Evolutionary conservation across 2,329 filamentous ascomycete genomes (phyloP), one percentile per base, ranked within the genome.

Genomic region (Microsporum canis): DNA sequence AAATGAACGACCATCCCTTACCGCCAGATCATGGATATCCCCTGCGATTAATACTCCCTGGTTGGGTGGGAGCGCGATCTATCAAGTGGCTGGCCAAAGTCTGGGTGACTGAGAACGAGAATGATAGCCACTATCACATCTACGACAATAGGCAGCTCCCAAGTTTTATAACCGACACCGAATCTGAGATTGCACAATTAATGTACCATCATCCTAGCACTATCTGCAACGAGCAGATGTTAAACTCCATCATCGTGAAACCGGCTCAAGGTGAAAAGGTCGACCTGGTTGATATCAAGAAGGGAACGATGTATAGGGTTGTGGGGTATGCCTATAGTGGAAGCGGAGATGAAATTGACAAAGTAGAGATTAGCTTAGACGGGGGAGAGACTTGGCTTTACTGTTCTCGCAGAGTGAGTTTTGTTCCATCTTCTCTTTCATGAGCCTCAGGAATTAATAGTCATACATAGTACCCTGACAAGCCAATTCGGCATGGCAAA

Each of bases 61-160:
- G 76, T 7, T 76, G 71, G 56, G 71, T 77, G 5, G 76, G 76
- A 1, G 76, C 71, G 8, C 64, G 75, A 45, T 71, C 69, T 33
- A 71, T 78, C 1, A 78, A 78, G 63, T 78, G 76, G 76, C 65
- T 78, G 33, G 66, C 67, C 33, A 72, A 65, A 45, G 70, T 77
- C 47, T 77, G 74, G 75, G 65, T 75, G 33, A 70, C 69, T 1
- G 73, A 78, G 14, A 58, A 71, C 4, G 75, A 77, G 60, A 78
- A 76, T 57, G 67, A 72, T 27, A 73, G 67, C 36, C 67, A 77
- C 58, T 78, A 80, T 63, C 79, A 81, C 64, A 73, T 79, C 39
- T 80, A 75, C 70, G 79, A 81, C 61, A 81, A 81, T 62, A 69
- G 78, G 7, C 74, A 79, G 4, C 65, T 78, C 23, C 79, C 78